Base-by-base conservation (phyloP, 2,329 filamentous ascomycete genomes). In the Xylariaceae sp. region DNA sequence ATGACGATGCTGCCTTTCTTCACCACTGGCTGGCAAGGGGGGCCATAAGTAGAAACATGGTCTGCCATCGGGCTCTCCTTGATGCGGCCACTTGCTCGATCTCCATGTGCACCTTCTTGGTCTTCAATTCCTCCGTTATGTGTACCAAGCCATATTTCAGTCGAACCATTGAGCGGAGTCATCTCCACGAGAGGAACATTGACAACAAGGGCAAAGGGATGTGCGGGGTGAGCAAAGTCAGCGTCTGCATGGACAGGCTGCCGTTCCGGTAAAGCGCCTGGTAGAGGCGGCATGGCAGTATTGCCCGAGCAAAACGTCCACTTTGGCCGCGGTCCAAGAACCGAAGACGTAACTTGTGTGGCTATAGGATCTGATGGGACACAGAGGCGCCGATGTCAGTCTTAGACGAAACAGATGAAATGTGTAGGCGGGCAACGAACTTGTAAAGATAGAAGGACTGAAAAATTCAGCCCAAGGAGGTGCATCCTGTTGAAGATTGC, bases 401-500 rank as follows among this genome's bases (percentile, higher is more conserved):
- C 33, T 28, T 17, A 42, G 28, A 28, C 9, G 57, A 70, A 46
- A 65, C 18, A 16, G 40, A 39, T 16, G 16, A 11, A 12, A 5
- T 7, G n/a, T 28, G 19, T 13, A 45, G 1, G 31, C 40, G 50
- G 43, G 13, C 13, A 52, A 51, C 54, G 33, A 56, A 82, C 80
- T 86, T 11, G 77, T 64, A 50, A 84, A 83, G 22, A 85, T 78
- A 4, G 69, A 69, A 1, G 72, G 65, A 16, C 72, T 68, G 48
- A 82, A 81, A 56, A 73, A 77, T 41, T 78, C 66, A 0, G 69
- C 66, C 0, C 77, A 74, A 2, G 80, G 74, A 0, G 79, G 80
- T 0, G 82, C 72, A 56, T 84, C 81, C 61, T 86, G 83, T 55
- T 86, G 82, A 33, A 84, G 70, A 56, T 84, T 86, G 1, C 79